Percentiles rank a stretch among this genome's conserved stretches.
Evolutionary conservation across 306 rosid species (phyloP).

Genomic region (Crataegus laevigata): DNA sequence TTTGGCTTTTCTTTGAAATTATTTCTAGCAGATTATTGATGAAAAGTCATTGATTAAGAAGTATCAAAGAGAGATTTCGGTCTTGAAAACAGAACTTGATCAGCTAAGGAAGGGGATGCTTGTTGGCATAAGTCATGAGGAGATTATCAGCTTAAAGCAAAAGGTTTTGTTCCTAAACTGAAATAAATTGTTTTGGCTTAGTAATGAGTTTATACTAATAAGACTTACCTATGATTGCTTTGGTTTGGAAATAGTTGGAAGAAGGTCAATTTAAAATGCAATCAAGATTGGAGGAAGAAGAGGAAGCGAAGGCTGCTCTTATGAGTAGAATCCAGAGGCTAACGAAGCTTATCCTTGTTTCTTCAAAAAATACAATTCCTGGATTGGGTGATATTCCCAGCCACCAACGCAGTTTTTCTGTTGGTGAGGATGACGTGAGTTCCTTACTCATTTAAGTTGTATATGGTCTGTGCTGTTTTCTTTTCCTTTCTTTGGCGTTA

Average conservation of each 20-base stretch:
- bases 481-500: not conserved
- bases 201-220: constrained; percentile 4
- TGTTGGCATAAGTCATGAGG: constrained; percentile 86
- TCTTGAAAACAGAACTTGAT: constrained; percentile 90
- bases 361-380: constrained; percentile 87
- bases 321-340: constrained; percentile 99
- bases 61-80: constrained; percentile 92
- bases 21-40: constrained; percentile 72
- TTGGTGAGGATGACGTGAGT: constrained; percentile 88
- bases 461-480: not conserved
- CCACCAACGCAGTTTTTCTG: constrained; percentile 67
- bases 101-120: constrained; percentile 77
- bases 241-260: constrained; percentile 57
- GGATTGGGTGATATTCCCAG: constrained; percentile 71
- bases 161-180: constrained; percentile 43
- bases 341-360: constrained; percentile 95
- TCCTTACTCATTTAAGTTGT: constrained; percentile 5
- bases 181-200: constrained; percentile 5
- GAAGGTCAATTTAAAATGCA: constrained; percentile 99
- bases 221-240: constrained; percentile 9
- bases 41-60: constrained; percentile 96
- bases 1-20: constrained; percentile 13
- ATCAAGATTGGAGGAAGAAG: constrained; percentile 98
- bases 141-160: constrained; percentile 74
- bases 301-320: constrained; percentile 98